phyloP scores from a whole-genome alignment of 2,329 filamentous ascomycete species.

The Alternaria ethzedia region DNA sequence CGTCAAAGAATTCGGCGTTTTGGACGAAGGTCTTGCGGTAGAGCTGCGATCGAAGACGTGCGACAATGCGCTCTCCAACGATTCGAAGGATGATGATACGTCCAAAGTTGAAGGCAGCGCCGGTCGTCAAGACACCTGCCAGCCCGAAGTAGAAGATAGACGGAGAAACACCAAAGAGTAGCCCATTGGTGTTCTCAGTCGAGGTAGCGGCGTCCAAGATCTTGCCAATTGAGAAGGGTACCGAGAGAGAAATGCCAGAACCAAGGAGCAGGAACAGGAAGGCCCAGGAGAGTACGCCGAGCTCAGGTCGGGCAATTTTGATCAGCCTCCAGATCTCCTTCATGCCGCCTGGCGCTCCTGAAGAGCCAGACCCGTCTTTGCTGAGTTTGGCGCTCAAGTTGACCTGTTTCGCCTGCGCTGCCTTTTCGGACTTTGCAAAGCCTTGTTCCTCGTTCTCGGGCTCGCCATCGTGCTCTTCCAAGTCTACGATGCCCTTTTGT shows the following conservation, averaged over 20 bases:
- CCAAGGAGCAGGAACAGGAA: conserved; percentile 87
- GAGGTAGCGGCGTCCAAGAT: conserved; percentile 92
- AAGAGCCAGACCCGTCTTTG: conserved; percentile 69
- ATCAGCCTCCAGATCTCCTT: conserved; percentile 85
- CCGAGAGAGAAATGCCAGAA: conserved; percentile 91
- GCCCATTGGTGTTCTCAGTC: conserved; percentile 65
- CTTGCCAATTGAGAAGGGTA: conserved; percentile 95
- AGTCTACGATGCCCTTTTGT: conserved; percentile 42
- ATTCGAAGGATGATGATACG: conserved; percentile 92
- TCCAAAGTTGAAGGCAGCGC: conserved; percentile 90
- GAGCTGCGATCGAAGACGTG: conserved; percentile 84
- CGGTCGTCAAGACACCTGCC: conserved; percentile 74
- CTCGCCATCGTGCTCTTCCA: conserved; percentile 50
- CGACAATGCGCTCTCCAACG: conserved; percentile 92
- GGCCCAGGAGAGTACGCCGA: conserved; percentile 77
- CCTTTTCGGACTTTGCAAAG: conserved; percentile 80
- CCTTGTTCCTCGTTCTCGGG: conserved; percentile 65
- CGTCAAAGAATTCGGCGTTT: conserved; percentile 98
- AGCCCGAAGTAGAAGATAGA: conserved; percentile 88
- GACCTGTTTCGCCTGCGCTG: conserved; percentile 83
- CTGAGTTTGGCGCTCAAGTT: conserved; percentile 87
- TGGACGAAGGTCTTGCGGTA: conserved; percentile 95
- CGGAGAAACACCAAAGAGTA: conserved; percentile 82
- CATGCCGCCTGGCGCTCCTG: conserved; percentile 61
- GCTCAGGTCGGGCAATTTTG: conserved; percentile 86